These are phyloP conservation scores for Amniculicola lignicola DNA, from an alignment of 495 filamentous ascomycete species.

Conservation along the genomic window DNA sequence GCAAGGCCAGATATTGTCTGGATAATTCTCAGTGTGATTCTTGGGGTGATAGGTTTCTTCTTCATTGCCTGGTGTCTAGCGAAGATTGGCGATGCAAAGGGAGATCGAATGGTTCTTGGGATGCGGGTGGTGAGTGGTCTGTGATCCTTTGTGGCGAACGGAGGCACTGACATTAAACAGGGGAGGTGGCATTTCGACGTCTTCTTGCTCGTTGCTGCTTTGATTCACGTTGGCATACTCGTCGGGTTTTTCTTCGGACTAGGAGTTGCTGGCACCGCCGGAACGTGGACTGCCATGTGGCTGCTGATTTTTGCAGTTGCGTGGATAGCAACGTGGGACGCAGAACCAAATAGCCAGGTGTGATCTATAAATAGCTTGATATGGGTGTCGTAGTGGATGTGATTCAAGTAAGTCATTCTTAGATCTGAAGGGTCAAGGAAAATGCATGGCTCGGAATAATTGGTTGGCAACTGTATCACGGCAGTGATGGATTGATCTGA, in stretches of 20 bases:
- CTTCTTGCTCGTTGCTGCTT: neutral
- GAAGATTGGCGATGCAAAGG: constrained; percentile 10
- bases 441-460: no score
- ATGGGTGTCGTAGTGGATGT: no score
- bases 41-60: constrained; percentile 4
- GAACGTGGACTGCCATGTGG: constrained; percentile 3
- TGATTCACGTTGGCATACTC: constrained; percentile 5
- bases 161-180: neutral
- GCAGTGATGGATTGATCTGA: no score
- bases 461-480: no score
- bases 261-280: neutral
- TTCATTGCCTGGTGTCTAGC: constrained; percentile 18
- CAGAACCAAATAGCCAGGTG: constrained; percentile 2
- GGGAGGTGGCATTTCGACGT: constrained; percentile 14
- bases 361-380: no score
- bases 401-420: no score
- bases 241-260: constrained; percentile 1
- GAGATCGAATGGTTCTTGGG: constrained; percentile 1
- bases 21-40: neutral
- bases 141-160: neutral
- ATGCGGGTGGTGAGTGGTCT: constrained; percentile 6
- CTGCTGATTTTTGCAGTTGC: constrained; percentile 7
- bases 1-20: neutral
- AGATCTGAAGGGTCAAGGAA: no score
- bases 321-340: constrained; percentile 7